Evolutionary conservation across 148 eudicot genomes (phyloP).

Genomic region (Silene uniflora): DNA sequence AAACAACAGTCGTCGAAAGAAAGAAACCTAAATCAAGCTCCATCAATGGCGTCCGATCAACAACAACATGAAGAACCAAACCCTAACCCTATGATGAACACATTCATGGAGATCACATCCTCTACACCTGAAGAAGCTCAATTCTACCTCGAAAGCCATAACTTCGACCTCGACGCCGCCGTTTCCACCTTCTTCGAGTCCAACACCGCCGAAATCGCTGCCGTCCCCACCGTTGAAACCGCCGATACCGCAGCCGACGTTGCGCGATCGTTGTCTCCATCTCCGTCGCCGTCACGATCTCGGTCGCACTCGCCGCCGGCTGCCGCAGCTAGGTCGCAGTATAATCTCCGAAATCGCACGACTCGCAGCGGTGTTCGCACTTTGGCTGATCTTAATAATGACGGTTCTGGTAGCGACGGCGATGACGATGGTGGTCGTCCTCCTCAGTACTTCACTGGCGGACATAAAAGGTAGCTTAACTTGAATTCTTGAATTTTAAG

Average conservation of each 20-base stretch:
- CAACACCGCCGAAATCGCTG: conserved; percentile 23
- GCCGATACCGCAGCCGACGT: conserved; percentile 8
- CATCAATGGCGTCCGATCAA: conserved; percentile 24
- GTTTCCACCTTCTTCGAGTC: conserved; percentile 75
- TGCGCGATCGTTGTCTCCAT: conserved; percentile 24
- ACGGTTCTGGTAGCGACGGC: conserved; percentile 30
- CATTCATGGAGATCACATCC: conserved; percentile 61
- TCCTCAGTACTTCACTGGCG: conserved; percentile 61
- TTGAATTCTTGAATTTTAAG: not conserved
- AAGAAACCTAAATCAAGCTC: not conserved
- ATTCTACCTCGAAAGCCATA: conserved; percentile 72
- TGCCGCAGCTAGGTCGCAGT: conserved; percentile 22
- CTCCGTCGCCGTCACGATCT: conserved; percentile 48
- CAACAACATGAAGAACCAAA: conserved; percentile 15
- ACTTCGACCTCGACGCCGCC: conserved; percentile 71
- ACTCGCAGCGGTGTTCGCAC: conserved; percentile 43
- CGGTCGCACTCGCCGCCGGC: conserved; percentile 46
- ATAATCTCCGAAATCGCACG: conserved; percentile 43
- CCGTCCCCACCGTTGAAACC: conserved; percentile 10
- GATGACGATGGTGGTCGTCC: conserved; percentile 48
- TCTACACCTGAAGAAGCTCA: conserved; percentile 50
- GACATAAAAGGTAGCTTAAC: conserved; percentile 53
- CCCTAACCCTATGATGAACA: conserved; percentile 29
- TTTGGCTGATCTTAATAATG: conserved; percentile 50
- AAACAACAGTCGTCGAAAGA: not conserved